phyloP scores from a whole-genome alignment of 2,329 filamentous ascomycete genomes.

The Talaromyces sp. region DNA sequence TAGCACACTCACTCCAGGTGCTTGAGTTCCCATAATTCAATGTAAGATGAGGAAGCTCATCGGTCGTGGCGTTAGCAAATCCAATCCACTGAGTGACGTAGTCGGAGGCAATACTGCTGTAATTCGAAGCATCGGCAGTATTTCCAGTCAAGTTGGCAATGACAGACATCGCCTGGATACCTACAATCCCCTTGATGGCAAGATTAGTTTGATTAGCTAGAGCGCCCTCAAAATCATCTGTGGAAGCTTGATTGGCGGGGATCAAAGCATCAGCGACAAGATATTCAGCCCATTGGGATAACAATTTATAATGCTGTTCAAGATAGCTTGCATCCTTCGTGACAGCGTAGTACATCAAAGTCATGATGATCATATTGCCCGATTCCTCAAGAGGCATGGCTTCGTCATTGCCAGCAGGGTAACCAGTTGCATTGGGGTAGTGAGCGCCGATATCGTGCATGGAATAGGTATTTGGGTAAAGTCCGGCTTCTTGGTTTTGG shows the following conservation, averaged over 20 bases:
- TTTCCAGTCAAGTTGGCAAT: constrained; percentile 51
- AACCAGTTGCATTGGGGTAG: constrained; percentile 40
- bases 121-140: constrained; percentile 41
- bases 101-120: constrained; percentile 47
- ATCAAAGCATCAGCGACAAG: constrained; percentile 35
- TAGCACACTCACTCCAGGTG: neutral
- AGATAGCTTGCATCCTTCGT: constrained; percentile 35
- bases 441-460: constrained; percentile 37
- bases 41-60: constrained; percentile 46
- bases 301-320: constrained; percentile 29
- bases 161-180: constrained; percentile 56
- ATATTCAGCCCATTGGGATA: constrained; percentile 37
- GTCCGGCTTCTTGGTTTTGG: constrained; percentile 34
- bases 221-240: constrained; percentile 38
- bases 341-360: constrained; percentile 34
- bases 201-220: constrained; percentile 56
- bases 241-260: constrained; percentile 34
- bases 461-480: constrained; percentile 32
- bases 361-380: constrained; percentile 37
- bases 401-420: constrained; percentile 31
- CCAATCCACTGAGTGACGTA: constrained; percentile 51
- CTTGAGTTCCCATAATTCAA: constrained; percentile 44
- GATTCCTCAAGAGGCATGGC: constrained; percentile 39
- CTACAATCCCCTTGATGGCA: constrained; percentile 59
- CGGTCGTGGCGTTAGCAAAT: constrained; percentile 44